Percentiles rank a stretch among this genome's conserved stretches.
phyloP scores from a whole-genome alignment of 2,329 filamentous ascomycete species.

The Pseudocercospora fuligena region DNA sequence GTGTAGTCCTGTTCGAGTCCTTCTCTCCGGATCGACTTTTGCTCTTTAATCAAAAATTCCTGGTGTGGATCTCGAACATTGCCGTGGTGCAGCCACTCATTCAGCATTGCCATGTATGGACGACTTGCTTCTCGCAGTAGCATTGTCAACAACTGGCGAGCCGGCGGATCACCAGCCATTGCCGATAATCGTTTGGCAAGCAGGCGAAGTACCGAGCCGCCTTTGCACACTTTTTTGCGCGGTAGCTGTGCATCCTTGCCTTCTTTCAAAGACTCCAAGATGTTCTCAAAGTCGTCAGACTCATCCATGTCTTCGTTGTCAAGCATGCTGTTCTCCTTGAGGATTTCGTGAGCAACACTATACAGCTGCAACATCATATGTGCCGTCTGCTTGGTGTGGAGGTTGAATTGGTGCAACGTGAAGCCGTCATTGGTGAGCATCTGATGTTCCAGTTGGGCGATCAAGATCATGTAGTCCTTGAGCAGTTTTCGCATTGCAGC shows the following conservation, averaged over 20 bases:
- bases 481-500: constrained; percentile 90
- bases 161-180: constrained; percentile 92
- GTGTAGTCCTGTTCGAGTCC: constrained; percentile 94
- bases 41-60: constrained; percentile 94
- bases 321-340: constrained; percentile 84
- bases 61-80: constrained; percentile 91
- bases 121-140: constrained; percentile 85
- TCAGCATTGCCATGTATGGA: constrained; percentile 97
- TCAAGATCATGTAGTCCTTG: constrained; percentile 90
- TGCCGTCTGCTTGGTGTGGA: constrained; percentile 86
- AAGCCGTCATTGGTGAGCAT: constrained; percentile 87
- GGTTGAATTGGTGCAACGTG: constrained; percentile 88
- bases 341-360: constrained; percentile 80
- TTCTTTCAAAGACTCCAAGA: constrained; percentile 85
- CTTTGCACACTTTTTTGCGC: constrained; percentile 91
- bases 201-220: constrained; percentile 89
- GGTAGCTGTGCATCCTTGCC: constrained; percentile 83
- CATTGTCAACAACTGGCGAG: constrained; percentile 78
- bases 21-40: constrained; percentile 91
- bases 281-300: constrained; percentile 85
- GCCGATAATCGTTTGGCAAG: constrained; percentile 83
- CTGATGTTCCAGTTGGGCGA: constrained; percentile 92
- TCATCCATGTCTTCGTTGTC: constrained; percentile 72
- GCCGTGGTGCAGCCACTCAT: constrained; percentile 97
- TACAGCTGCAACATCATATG: constrained; percentile 94